These are phyloP conservation scores for Hymenoscyphus scutula DNA, from an alignment of 2,329 filamentous ascomycete genomes.

Conservation along the genomic window DNA sequence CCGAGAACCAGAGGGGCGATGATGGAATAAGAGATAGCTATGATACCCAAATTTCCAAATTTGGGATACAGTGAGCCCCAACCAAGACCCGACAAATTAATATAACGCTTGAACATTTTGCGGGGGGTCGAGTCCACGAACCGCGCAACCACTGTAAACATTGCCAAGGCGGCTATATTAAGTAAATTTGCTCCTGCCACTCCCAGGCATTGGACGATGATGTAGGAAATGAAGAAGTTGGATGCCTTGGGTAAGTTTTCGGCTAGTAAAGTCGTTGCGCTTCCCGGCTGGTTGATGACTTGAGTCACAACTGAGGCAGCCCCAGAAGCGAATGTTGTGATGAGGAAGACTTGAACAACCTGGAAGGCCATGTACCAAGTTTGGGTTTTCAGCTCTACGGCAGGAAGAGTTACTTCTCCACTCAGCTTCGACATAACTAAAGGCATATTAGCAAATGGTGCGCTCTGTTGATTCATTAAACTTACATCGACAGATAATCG, in stretches of 20 bases:
- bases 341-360: constrained; percentile 86
- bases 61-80: constrained; percentile 83
- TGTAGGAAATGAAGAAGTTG: constrained; percentile 94
- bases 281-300: constrained; percentile 61
- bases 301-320: constrained; percentile 67
- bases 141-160: constrained; percentile 71
- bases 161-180: constrained; percentile 68
- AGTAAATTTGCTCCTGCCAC: constrained; percentile 72
- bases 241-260: constrained; percentile 76
- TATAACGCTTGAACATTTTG: constrained; percentile 76
- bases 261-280: constrained; percentile 64
- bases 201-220: constrained; percentile 84
- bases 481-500: constrained; percentile 73
- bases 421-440: constrained; percentile 71
- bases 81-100: constrained; percentile 67
- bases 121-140: constrained; percentile 75
- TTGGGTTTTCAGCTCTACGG: constrained; percentile 83
- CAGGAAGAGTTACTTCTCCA: constrained; percentile 74
- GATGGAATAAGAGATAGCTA: constrained; percentile 79
- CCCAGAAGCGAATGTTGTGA: constrained; percentile 79
- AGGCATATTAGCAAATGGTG: constrained; percentile 15
- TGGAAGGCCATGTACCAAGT: constrained; percentile 90
- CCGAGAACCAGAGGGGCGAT: constrained; percentile 82
- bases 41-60: constrained; percentile 76
- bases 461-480: constrained; percentile 19